Evolutionary conservation across 495 filamentous ascomycete species (phyloP), one percentile per base, ranked within the genome.

Genomic region (Podospora fimiseda): DNA sequence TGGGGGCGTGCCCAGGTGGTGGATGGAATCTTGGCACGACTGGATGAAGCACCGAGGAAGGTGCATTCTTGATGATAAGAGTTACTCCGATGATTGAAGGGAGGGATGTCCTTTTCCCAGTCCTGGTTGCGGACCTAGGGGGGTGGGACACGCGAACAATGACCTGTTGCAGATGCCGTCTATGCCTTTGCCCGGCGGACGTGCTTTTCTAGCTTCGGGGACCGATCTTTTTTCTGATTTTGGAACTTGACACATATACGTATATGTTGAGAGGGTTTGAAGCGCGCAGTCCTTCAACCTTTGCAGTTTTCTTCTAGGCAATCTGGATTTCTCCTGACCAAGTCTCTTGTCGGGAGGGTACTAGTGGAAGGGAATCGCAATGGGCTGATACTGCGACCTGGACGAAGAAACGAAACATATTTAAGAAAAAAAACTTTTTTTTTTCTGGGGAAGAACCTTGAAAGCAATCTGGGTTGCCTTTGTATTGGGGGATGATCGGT

Each of bases 181-280:
- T 42, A 27, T 15, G 58, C 57, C 60, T 59, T 60, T 54, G 58
- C 48, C 55, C 53, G 60, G 60, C 53, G 49, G 52, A 55, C 52
- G 53, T 52, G 16, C 24, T 33, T 3, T 3, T 16, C n/a, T 22
- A 36, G 14, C 8, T 7, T 6, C 37, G 30, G 6, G 48, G 20
- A 13, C 18, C 16, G 11, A 18, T 14, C 36, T 21, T 18, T 23
- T 11, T 6, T 16, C 14, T 5, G 22, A 19, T n/a, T 43, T 55
- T 49, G 52, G 45, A 44, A 18, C 24, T 36, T 38, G n/a, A 38
- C 20, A 33, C 19, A 42, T 36, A 43, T 13, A 16, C 16, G n/a
- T 15, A 13, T 23, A 24, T 44, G 14, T 43, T 36, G 16, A 44
- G 21, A 18, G 16, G 33, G 36, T 22, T 9, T 39, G 45, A 45